phyloP scores from a whole-genome alignment of 208 protist species.

The Trypanosoma mega region DNA sequence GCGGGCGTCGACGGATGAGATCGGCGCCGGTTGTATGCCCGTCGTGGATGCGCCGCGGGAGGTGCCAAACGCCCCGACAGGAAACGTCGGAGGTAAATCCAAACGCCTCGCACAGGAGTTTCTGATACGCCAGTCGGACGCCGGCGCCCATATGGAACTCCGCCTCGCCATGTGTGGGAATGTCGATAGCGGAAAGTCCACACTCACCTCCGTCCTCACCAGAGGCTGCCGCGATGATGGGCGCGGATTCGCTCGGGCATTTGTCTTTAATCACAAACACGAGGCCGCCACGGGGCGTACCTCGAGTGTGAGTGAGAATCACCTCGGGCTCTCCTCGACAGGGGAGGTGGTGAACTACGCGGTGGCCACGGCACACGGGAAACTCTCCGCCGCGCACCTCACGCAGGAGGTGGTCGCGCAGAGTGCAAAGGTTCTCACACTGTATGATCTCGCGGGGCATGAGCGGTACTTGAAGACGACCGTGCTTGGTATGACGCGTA shows the following conservation, averaged over 20 bases:
- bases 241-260: slow-evolving; percentile 76
- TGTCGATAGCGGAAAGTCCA: slow-evolving; percentile 93
- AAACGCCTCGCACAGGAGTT: slow-evolving; percentile 70
- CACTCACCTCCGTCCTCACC: slow-evolving; percentile 90
- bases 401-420: slow-evolving; percentile 72
- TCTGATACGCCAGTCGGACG: slow-evolving; percentile 50
- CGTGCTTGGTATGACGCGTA: slow-evolving; percentile 96
- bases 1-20: slow-evolving; percentile 23
- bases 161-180: slow-evolving; percentile 92
- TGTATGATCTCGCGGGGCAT: slow-evolving; percentile 98
- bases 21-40: slow-evolving; percentile 34
- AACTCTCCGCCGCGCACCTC: slow-evolving; percentile 27
- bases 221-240: slow-evolving; percentile 89
- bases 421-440: slow-evolving; percentile 93
- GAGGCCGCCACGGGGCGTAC: slow-evolving; percentile 95
- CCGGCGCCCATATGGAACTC: slow-evolving; percentile 69
- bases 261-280: slow-evolving; percentile 96
- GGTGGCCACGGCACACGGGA: slow-evolving; percentile 8
- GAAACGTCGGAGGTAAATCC: slow-evolving; percentile 7
- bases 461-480: slow-evolving; percentile 98
- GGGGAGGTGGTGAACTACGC: slow-evolving; percentile 93
- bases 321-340: slow-evolving; percentile 93
- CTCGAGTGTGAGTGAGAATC: slow-evolving; percentile 94
- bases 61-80: slow-evolving; percentile 22
- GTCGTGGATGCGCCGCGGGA: slow-evolving; percentile 57